These are phyloP conservation scores for Epichloe elymi DNA, from an alignment of 2,329 filamentous ascomycete species.

Conservation along the genomic window DNA sequence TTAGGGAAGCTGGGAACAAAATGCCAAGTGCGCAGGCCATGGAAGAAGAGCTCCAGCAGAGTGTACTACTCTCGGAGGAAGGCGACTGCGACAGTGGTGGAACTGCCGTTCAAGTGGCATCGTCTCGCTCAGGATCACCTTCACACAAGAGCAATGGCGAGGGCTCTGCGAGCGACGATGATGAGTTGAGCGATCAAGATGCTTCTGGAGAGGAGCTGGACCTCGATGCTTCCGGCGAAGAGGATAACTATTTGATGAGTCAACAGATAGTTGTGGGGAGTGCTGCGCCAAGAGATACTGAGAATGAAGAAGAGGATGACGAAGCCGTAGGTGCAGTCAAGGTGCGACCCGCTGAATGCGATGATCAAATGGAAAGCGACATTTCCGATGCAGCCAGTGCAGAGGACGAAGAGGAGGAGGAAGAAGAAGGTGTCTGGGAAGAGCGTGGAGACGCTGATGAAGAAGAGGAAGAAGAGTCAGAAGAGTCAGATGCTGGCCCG, in stretches of 20 bases:
- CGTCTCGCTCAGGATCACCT: not conserved
- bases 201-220: slow-evolving; percentile 30
- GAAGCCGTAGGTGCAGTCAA: slow-evolving; percentile 47
- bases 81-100: slow-evolving; percentile 27
- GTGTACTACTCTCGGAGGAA: slow-evolving; percentile 37
- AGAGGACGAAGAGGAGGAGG: slow-evolving; percentile 16
- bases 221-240: slow-evolving; percentile 29
- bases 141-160: slow-evolving; percentile 10
- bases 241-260: slow-evolving; percentile 21
- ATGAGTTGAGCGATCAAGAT: slow-evolving; percentile 25
- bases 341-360: slow-evolving; percentile 35
- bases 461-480: slow-evolving; percentile 5
- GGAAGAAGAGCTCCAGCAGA: slow-evolving; percentile 45
- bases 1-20: slow-evolving; percentile 15
- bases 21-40: slow-evolving; percentile 42
- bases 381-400: slow-evolving; percentile 33
- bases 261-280: slow-evolving; percentile 14
- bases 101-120: slow-evolving; percentile 8
- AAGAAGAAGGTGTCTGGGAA: slow-evolving; percentile 14
- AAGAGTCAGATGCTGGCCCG: slow-evolving; percentile 14
- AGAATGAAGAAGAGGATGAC: slow-evolving; percentile 18
- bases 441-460: slow-evolving; percentile 5
- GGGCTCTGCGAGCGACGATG: slow-evolving; percentile 16
- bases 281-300: slow-evolving; percentile 15
- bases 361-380: slow-evolving; percentile 35